phyloP scores from a whole-genome alignment of 2,329 filamentous ascomycete genomes.

The Diaporthe sp. region DNA sequence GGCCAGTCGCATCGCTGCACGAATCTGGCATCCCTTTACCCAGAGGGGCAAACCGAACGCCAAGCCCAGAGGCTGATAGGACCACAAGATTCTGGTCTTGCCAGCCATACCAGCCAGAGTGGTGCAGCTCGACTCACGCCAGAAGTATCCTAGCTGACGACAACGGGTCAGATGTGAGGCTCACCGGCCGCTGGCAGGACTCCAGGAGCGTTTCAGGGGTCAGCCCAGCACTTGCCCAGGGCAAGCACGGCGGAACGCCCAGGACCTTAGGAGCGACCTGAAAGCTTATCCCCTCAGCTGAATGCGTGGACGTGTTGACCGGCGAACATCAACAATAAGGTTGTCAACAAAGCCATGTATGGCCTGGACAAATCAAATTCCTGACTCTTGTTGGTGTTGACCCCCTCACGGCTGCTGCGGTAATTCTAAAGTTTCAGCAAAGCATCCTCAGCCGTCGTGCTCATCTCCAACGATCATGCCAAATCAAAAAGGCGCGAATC shows the following conservation, averaged over 20 bases:
- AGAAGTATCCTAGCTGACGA: constrained; percentile 22
- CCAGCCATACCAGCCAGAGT: background rate
- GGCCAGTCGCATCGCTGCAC: constrained; percentile 23
- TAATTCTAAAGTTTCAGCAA: background rate
- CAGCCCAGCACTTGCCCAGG: constrained; percentile 10
- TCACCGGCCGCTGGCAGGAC: constrained; percentile 8
- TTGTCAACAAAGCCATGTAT: constrained; percentile 17
- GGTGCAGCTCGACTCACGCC: constrained; percentile 25
- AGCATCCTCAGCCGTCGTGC: background rate
- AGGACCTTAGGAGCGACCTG: background rate
- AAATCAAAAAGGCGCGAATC: background rate
- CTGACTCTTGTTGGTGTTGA: background rate
- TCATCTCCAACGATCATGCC: constrained; percentile 8
- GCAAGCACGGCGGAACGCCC: constrained; percentile 19
- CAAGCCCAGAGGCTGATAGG: constrained; percentile 25
- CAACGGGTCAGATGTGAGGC: constrained; percentile 11
- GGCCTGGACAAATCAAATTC: background rate
- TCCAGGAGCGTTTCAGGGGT: constrained; percentile 25
- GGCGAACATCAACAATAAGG: background rate
- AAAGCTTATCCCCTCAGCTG: background rate
- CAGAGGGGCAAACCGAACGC: constrained; percentile 18
- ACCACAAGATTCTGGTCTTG: background rate
- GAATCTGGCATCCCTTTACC: constrained; percentile 2
- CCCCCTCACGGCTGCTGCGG: background rate
- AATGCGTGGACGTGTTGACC: constrained; percentile 12